A percentile compares a stretch with the other conserved stretches of the same genome.
Evolutionary conservation across 2,329 filamentous ascomycete genomes (phyloP).

Genomic region (Nannizziopsis arthrosporioides): DNA sequence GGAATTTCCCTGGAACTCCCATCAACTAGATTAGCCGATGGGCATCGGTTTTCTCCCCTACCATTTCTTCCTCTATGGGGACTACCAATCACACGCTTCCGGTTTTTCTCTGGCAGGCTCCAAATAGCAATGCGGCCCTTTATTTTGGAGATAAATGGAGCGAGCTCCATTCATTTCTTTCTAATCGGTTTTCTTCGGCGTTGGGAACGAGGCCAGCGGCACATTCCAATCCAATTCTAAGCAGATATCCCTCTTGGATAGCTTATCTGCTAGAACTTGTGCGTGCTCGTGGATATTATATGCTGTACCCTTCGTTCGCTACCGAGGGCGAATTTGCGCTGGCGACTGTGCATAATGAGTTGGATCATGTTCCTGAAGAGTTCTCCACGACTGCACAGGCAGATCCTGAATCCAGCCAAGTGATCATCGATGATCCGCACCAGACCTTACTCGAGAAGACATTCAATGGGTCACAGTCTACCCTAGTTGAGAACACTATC

Average conservation of each 20-base stretch:
- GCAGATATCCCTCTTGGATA: slow-evolving; percentile 61
- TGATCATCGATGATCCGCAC: slow-evolving; percentile 25
- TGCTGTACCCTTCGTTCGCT: slow-evolving; percentile 60
- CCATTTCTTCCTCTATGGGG: slow-evolving; percentile 1
- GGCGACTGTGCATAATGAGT: slow-evolving; percentile 65
- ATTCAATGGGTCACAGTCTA: not conserved
- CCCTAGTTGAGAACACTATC: slow-evolving; percentile 20
- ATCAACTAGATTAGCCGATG: slow-evolving; percentile 41
- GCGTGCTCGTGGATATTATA: slow-evolving; percentile 62
- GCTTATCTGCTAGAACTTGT: slow-evolving; percentile 68
- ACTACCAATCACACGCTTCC: slow-evolving; percentile 28
- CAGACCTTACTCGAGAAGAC: not conserved
- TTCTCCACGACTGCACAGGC: slow-evolving; percentile 28
- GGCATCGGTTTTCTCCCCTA: slow-evolving; percentile 43
- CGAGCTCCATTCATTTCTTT: slow-evolving; percentile 70
- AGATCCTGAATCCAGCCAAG: not conserved
- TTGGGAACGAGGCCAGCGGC: slow-evolving; percentile 12
- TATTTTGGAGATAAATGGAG: slow-evolving; percentile 79
- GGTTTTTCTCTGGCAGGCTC: slow-evolving; percentile 74
- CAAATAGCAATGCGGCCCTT: slow-evolving; percentile 68
- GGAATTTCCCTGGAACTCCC: slow-evolving; percentile 74
- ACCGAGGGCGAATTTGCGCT: slow-evolving; percentile 42
- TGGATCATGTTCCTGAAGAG: slow-evolving; percentile 62
- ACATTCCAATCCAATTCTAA: slow-evolving; percentile 48
- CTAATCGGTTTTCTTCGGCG: slow-evolving; percentile 42